A percentile compares a stretch with the other conserved stretches of the same genome.
phyloP scores from a whole-genome alignment of 2,329 filamentous ascomycete genomes.

The Akanthomyces uredinophilus region DNA sequence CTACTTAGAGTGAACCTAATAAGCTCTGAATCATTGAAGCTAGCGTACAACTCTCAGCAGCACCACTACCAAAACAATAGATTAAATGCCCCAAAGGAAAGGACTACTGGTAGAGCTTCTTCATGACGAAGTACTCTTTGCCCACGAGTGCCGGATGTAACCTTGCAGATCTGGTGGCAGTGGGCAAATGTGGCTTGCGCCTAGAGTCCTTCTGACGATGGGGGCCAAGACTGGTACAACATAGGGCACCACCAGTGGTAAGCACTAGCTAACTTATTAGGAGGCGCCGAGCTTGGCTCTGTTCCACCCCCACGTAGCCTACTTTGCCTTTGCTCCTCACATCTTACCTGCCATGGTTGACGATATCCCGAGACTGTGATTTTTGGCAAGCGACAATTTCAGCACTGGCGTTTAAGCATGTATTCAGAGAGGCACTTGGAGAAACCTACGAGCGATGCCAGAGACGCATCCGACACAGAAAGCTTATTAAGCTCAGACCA shows the following conservation, averaged over 20 bases:
- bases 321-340: neutral
- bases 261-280: neutral
- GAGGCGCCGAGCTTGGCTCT: neutral
- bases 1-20: no score
- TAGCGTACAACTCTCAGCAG: no score
- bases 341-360: neutral
- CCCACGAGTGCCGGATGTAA: constrained; percentile 8
- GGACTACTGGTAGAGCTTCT: neutral
- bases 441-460: neutral
- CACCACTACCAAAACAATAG: neutral
- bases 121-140: neutral
- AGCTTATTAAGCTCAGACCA: constrained; percentile 1
- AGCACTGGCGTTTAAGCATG: neutral
- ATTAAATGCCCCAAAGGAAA: neutral
- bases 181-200: neutral
- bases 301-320: neutral
- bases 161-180: constrained; percentile 6
- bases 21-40: no score
- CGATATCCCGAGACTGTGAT: neutral
- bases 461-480: constrained; percentile 4
- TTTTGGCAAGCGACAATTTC: neutral
- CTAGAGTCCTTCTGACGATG: neutral
- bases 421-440: constrained; percentile 1
- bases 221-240: neutral
- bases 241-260: neutral